These are phyloP conservation scores for Juglanconis oblonga DNA, from an alignment of 2,329 filamentous ascomycete genomes.

Conservation along the genomic window DNA sequence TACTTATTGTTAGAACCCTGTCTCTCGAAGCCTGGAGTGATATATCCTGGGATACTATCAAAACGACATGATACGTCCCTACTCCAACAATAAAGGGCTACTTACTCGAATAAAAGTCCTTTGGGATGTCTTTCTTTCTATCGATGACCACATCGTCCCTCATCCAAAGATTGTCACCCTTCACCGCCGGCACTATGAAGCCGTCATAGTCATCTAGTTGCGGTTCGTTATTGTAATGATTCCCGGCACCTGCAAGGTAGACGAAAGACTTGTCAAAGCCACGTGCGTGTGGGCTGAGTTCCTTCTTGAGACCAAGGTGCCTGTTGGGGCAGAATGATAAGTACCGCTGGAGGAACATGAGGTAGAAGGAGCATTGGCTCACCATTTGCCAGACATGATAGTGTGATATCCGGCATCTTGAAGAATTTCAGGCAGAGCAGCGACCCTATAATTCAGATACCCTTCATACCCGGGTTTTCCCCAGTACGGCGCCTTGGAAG, in stretches of 20 bases:
- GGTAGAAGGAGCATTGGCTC: not conserved
- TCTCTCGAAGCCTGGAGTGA: too few species aligned
- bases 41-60: too few species aligned
- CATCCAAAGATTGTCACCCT: slow-evolving; percentile 35
- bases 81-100: too few species aligned
- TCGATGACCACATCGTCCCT: slow-evolving; percentile 35
- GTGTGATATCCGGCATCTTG: slow-evolving; percentile 30
- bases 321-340: slow-evolving; percentile 16
- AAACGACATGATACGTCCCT: too few species aligned
- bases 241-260: slow-evolving; percentile 57
- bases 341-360: slow-evolving; percentile 17
- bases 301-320: slow-evolving; percentile 48
- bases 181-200: slow-evolving; percentile 30
- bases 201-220: slow-evolving; percentile 33
- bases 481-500: slow-evolving; percentile 27
- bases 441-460: slow-evolving; percentile 29
- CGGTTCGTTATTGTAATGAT: slow-evolving; percentile 52
- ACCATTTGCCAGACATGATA: slow-evolving; percentile 27
- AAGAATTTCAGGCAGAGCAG: slow-evolving; percentile 26
- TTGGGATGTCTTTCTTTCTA: slow-evolving; percentile 40
- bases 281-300: slow-evolving; percentile 51
- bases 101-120: slow-evolving; percentile 45
- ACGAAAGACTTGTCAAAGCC: slow-evolving; percentile 61
- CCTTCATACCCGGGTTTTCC: slow-evolving; percentile 28
- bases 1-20: slow-evolving; percentile 18